Evolutionary conservation across 208 protist species (phyloP), one percentile per base, ranked within the genome.

Genomic region (Jaenimonas drosophilae): DNA sequence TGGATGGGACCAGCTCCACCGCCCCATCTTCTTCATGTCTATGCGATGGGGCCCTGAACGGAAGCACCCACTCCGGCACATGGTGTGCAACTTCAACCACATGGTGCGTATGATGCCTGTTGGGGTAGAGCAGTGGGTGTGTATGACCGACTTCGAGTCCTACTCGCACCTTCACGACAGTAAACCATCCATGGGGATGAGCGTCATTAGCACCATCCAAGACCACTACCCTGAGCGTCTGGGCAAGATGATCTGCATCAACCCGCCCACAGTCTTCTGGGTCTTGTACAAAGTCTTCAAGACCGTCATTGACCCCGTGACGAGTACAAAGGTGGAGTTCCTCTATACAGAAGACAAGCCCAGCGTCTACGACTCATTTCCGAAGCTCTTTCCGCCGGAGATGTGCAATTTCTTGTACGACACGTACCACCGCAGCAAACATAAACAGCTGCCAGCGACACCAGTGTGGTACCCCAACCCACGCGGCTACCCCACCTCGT

Each of bases 191-290:
- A 76, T 86, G 61, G 77, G 65, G 6, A 21, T 73, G 7, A 40
- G 50, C 20, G 75, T 91, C 1, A 81, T 88, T 29, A 40, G 62
- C 7, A 59, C 66, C 0, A 72, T 94, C 21, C 77, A 88, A 47
- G 62, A 87, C 45, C 76, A 90, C 64, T 94, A 69, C 53, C 86
- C 86, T 7, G 86, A 94, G 55, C 66, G 86, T 6, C 52, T 94
- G 40, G 85, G 80, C 26, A 70, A 77, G 54, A 88, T 86, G 59
- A 63, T 90, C 26, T 71, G 77, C 28, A 64, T 94, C 36, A 86
- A 94, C 56, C 61, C 85, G 0, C 85, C 85, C 3, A 76, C 44
- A 12, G 51, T 83, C 27, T 90, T 94, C 55, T 77, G 68, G 28
- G 23, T 88, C 3, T 62, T 90, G 11, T 94, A 73, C 69, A 85